A percentile compares a stretch with the other conserved stretches of the same genome.
Evolutionary conservation across 177 flowering plant genomes (phyloP).

Genomic region (Vitis hybrid): DNA sequence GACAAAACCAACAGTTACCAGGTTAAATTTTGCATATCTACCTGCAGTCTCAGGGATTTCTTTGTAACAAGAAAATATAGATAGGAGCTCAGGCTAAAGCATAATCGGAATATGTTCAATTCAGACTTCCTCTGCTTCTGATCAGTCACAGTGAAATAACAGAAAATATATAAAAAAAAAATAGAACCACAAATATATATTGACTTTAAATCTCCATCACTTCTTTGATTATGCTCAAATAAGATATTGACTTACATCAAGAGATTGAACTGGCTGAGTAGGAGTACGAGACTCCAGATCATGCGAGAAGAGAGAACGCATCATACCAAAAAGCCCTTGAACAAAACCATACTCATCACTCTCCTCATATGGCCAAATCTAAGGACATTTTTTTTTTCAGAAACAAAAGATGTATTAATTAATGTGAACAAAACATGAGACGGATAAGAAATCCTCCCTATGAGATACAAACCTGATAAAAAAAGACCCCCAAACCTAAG

Average conservation of each 20-base stretch:
- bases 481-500: slow-evolving; percentile 49
- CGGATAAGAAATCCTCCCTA: neutral
- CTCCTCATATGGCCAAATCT: slow-evolving; percentile 99
- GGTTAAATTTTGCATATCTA: slow-evolving; percentile 11
- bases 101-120: slow-evolving; percentile 50
- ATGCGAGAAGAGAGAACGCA: slow-evolving; percentile 58
- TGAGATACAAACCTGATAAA: too few species aligned
- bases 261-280: slow-evolving; percentile 27
- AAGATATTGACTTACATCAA: slow-evolving; percentile 33
- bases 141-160: slow-evolving; percentile 5
- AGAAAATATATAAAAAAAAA: neutral
- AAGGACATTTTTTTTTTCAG: neutral
- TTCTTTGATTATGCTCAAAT: too few species aligned
- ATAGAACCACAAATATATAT: neutral
- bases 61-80: slow-evolving; percentile 80
- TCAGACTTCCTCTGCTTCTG: slow-evolving; percentile 62
- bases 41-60: slow-evolving; percentile 79
- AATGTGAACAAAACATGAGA: neutral
- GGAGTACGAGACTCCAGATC: slow-evolving; percentile 35
- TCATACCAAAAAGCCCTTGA: slow-evolving; percentile 88
- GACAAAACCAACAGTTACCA: neutral
- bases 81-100: slow-evolving; percentile 81
- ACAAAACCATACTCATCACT: slow-evolving; percentile 83
- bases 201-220: neutral
- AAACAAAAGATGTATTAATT: neutral